phyloP scores from a whole-genome alignment of 2,329 filamentous ascomycete species.

The Diaporthe sp. region DNA sequence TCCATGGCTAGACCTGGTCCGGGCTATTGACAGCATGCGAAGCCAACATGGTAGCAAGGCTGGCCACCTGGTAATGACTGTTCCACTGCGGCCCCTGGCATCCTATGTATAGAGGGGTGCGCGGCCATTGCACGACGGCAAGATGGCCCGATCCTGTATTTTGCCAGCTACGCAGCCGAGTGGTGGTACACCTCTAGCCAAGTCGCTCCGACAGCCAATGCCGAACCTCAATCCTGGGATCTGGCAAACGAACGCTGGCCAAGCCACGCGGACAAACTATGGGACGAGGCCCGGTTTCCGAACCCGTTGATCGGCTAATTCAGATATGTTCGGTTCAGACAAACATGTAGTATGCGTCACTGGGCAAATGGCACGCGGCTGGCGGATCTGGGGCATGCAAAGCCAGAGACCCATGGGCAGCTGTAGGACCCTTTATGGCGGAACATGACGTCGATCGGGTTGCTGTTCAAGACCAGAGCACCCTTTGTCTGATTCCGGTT shows the following conservation, averaged over 20 bases:
- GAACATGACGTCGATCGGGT: conserved; percentile 17
- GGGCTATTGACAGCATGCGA: conserved; percentile 3
- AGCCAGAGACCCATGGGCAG: conserved; percentile 7
- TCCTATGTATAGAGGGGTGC: background rate
- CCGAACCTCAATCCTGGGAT: background rate
- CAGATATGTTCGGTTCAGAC: background rate
- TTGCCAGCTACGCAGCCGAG: conserved; percentile 4
- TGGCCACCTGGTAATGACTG: background rate
- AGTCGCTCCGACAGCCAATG: conserved; percentile 15
- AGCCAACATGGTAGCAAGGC: conserved; percentile 9
- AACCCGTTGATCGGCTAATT: conserved; percentile 13
- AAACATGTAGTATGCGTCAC: background rate
- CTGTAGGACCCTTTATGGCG: conserved; percentile 18
- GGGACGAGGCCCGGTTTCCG: conserved; percentile 22
- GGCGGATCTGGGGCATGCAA: background rate
- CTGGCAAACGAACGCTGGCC: conserved; percentile 16
- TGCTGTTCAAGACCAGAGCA: conserved; percentile 8
- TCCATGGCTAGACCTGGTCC: conserved; percentile 2
- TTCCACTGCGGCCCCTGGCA: background rate
- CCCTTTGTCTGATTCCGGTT: conserved; percentile 22
- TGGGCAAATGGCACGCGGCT: conserved; percentile 1
- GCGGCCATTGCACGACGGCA: conserved; percentile 26
- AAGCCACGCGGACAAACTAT: conserved; percentile 9
- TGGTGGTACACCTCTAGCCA: background rate
- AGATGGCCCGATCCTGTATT: conserved; percentile 32